Base-by-base conservation (phyloP, 257 asterid genomes). In the Galeopsis tetrahit region DNA sequence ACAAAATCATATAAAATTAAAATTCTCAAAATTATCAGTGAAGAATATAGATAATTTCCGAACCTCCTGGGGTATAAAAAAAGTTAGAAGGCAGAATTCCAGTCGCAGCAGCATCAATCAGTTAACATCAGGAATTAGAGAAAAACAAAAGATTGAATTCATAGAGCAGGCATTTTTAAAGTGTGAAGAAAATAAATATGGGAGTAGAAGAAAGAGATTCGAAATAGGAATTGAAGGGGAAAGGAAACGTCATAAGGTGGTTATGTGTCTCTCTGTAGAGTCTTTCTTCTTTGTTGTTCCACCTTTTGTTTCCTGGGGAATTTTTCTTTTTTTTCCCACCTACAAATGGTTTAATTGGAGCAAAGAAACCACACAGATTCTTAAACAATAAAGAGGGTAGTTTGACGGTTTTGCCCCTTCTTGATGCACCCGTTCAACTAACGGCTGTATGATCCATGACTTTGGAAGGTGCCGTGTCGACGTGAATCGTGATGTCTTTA, bases 31-130 rank as follows among this genome's bases (percentile, higher is more conserved):
- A 31, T 15, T 5, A 6, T 4, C 15, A 75, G 66, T n/a, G n/a
- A 7, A 13, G 9, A 17, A 4, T 51, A 4, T 3, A 58, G 44
- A 72, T 39, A 74, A 17, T 43, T 62, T 59, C 35, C 81, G 67
- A 63, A 85, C 90, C 96, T 84, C 90, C 96, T 84, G 77, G 69
- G 81, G 21, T 36, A 39, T 58, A 61, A 75, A 40, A 72, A 17
- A 75, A 61, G 58, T 71, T 61, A n/a, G 44, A 62, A 34, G 70
- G 75, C 62, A 60, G 44, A 67, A 57, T 36, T n/a, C 70, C 56
- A 46, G 42, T 2, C 10, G 13, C 74, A 31, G 49, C 55, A 15
- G 58, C 75, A 66, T 42, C 72, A 53, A 66, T 62, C 28, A 14
- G 61, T 33, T 6, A 8, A 49, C 10, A 61, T 64, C 5, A 46